Conservation (phyloP, 148 eudicot species). For the Hydrangea macrophylla region DNA sequence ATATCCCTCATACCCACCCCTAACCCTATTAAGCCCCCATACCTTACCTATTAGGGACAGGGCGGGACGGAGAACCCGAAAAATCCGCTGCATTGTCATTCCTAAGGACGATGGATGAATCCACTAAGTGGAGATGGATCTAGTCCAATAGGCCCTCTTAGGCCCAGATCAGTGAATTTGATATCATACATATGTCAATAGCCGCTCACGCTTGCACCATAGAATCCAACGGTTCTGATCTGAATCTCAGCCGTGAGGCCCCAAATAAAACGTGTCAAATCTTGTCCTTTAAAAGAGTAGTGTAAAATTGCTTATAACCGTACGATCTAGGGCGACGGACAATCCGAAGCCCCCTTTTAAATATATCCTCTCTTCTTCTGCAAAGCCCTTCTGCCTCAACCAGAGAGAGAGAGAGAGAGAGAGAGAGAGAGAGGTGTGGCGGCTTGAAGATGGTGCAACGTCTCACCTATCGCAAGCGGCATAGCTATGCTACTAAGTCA, state of each 20-base stretch:
- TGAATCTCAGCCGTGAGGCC: not conserved
- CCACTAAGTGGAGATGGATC: no score
- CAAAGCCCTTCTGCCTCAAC: not conserved
- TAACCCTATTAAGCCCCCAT: no score
- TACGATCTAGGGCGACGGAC: not conserved
- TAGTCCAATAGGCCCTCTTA: no score
- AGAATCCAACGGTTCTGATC: not conserved
- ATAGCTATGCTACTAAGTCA: constrained; percentile 71
- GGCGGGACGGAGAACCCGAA: no score
- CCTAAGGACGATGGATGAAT: no score
- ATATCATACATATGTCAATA: no score
- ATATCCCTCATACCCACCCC: no score
- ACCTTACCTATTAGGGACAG: no score
- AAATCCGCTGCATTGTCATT: no score
- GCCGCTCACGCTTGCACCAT: not conserved
- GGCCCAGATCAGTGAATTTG: no score
- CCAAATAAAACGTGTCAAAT: no score
- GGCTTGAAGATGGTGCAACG: constrained; percentile 51
- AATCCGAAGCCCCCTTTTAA: not conserved
- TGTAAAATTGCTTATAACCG: not conserved
- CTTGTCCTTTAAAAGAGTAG: not conserved
- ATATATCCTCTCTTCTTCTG: not conserved
- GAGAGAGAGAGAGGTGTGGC: constrained; percentile 6
- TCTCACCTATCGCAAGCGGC: constrained; percentile 49
- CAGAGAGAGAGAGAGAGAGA: constrained; percentile 12